phyloP scores from a whole-genome alignment of 2,329 filamentous ascomycete genomes.

The Pseudocercospora pini-densiflorae region DNA sequence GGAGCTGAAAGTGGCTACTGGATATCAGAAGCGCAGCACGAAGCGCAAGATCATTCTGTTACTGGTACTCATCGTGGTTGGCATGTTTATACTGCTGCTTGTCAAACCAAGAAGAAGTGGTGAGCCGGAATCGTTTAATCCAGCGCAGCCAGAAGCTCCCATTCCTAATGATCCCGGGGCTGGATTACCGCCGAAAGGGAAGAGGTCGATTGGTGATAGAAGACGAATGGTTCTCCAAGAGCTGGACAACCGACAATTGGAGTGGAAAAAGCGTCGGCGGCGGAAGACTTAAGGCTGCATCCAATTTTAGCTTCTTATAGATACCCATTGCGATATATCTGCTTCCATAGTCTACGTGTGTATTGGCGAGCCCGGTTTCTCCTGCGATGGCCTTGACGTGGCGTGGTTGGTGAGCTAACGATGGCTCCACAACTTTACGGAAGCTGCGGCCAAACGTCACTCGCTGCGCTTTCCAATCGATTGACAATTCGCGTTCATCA shows the following conservation, averaged over 20 bases:
- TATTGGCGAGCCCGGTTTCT: not conserved
- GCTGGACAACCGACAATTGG: constrained; percentile 19
- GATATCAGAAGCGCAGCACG: constrained; percentile 84
- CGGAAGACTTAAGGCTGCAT: constrained; percentile 8
- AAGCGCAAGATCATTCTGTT: constrained; percentile 93
- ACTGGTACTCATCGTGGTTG: constrained; percentile 81
- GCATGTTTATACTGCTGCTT: constrained; percentile 81
- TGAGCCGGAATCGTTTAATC: not conserved
- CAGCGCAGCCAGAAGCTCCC: constrained; percentile 20
- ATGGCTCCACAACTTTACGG: constrained; percentile 23
- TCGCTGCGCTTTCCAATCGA: constrained; percentile 20
- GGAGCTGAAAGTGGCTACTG: constrained; percentile 83
- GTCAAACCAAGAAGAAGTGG: constrained; percentile 70
- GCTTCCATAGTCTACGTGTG: not conserved
- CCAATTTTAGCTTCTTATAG: constrained; percentile 19
- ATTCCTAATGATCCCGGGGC: constrained; percentile 25
- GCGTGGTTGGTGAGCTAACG: constrained; percentile 8
- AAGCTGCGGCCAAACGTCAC: constrained; percentile 26
- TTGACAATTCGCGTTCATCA: constrained; percentile 5
- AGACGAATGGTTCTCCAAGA: constrained; percentile 3
- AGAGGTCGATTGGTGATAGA: not conserved
- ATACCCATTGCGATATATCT: constrained; percentile 21
- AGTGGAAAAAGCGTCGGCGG: constrained; percentile 33
- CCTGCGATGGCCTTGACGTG: not conserved
- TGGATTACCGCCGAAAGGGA: constrained; percentile 20